Conservation (phyloP, 1,284 basidiomycete species). For the Moesziomyces antarcticus region DNA sequence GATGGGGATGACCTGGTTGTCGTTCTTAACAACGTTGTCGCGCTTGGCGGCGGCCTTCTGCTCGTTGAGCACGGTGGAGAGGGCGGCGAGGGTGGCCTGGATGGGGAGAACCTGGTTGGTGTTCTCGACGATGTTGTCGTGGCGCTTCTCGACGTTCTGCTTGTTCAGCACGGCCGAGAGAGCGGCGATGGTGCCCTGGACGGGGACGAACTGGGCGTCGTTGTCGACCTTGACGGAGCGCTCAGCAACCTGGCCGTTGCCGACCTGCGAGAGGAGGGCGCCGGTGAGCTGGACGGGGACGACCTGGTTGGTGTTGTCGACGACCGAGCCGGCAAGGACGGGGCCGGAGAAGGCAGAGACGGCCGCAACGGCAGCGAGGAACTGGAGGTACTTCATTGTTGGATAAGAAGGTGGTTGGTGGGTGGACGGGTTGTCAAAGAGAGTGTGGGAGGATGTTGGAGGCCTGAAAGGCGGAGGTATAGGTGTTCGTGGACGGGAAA, state of each 20-base stretch:
- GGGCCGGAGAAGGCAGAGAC: slow-evolving; percentile 47
- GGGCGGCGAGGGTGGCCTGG: slow-evolving; percentile 36
- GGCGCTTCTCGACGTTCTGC: slow-evolving; percentile 27
- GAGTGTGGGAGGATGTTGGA: slow-evolving; percentile 13
- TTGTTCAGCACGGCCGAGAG: slow-evolving; percentile 29
- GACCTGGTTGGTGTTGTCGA: slow-evolving; percentile 46
- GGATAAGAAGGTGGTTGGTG: slow-evolving; percentile 10
- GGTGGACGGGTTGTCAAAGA: slow-evolving; percentile 10
- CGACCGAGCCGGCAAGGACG: slow-evolving; percentile 28
- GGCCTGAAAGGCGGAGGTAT: slow-evolving; percentile 11
- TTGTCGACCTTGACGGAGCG: slow-evolving; percentile 36
- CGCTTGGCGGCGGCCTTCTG: slow-evolving; percentile 26
- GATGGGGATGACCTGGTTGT: slow-evolving; percentile 27
- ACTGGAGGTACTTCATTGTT: slow-evolving; percentile 52
- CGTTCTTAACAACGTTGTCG: slow-evolving; percentile 30
- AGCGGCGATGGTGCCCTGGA: slow-evolving; percentile 36
- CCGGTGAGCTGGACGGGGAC: slow-evolving; percentile 41
- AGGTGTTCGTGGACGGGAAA: slow-evolving; percentile 13
- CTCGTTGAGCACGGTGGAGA: slow-evolving; percentile 38
- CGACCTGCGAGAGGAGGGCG: slow-evolving; percentile 36
- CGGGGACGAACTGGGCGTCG: slow-evolving; percentile 32
- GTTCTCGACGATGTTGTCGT: slow-evolving; percentile 23
- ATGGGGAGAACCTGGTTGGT: slow-evolving; percentile 25
- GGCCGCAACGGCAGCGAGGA: slow-evolving; percentile 49
- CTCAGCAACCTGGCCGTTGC: slow-evolving; percentile 41